Percentiles rank a stretch among this genome's conserved stretches.
These are phyloP conservation scores for Amesomyces nigricolor DNA, from an alignment of 2,329 filamentous ascomycete genomes.

Conservation along the genomic window DNA sequence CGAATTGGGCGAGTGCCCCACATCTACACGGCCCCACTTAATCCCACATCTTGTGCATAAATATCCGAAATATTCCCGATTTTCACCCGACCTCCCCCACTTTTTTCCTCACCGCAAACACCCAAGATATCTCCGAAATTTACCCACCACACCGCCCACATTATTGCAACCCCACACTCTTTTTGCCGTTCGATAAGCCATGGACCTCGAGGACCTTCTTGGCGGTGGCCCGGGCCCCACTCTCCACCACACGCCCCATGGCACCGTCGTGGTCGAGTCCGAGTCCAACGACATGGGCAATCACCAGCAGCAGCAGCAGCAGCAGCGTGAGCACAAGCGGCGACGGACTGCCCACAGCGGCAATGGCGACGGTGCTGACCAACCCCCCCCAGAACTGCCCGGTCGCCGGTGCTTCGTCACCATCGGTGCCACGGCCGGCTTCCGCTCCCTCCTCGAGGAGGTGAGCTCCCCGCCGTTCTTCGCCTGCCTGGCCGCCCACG, in stretches of 20 bases:
- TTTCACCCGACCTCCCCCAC: not conserved
- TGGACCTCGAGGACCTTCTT: not conserved
- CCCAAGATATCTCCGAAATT: not conserved
- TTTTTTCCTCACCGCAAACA: not conserved
- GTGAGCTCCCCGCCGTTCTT: constrained; percentile 61
- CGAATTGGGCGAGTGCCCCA: no score
- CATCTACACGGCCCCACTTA: no score
- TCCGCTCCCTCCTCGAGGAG: constrained; percentile 63
- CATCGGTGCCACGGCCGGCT: constrained; percentile 85
- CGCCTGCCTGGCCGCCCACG: constrained; percentile 47
- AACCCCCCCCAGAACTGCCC: not conserved
- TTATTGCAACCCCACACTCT: not conserved
- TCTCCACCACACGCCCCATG: not conserved
- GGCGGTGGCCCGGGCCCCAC: constrained; percentile 1
- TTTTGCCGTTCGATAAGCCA: constrained; percentile 4
- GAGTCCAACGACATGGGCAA: not conserved
- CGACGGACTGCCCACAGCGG: not conserved
- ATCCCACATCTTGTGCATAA: not conserved
- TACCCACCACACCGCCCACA: not conserved
- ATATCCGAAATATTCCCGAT: not conserved
- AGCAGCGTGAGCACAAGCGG: constrained; percentile 5
- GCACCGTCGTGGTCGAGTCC: not conserved
- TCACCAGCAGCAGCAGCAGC: not conserved
- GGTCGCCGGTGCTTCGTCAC: constrained; percentile 67
- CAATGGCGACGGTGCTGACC: not conserved